Conservation (phyloP, 164 flowering plant species). For the Buxus sempervirens region DNA sequence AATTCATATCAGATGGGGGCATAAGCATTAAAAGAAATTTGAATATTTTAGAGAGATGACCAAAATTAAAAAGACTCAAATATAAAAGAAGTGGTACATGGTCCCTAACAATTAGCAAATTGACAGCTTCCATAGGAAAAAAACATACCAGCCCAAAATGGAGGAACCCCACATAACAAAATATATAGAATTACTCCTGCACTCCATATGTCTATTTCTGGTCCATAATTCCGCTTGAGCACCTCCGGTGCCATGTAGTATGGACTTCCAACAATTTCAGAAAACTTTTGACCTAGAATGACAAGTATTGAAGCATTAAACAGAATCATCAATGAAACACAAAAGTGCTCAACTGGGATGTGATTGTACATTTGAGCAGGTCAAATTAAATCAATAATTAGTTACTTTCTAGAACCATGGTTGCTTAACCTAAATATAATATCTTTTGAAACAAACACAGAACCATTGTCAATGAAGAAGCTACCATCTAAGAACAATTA, state of each 20-base stretch:
- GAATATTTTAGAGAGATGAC: too few species aligned
- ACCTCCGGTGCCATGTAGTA: constrained; percentile 80
- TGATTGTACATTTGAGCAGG: background rate
- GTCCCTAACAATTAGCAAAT: background rate
- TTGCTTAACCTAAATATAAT: background rate
- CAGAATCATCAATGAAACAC: background rate
- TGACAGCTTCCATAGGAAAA: background rate
- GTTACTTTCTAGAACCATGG: background rate
- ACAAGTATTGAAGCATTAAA: constrained; percentile 1
- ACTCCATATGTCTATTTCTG: constrained; percentile 92
- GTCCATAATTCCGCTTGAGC: constrained; percentile 36
- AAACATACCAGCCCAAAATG: constrained; percentile 92
- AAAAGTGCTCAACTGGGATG: background rate
- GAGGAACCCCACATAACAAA: constrained; percentile 73
- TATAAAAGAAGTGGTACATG: too few species aligned
- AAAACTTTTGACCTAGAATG: constrained; percentile 69
- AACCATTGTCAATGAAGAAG: background rate
- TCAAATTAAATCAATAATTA: too few species aligned
- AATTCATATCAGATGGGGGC: constrained; percentile 9
- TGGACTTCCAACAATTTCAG: constrained; percentile 98
- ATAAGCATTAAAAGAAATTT: too few species aligned
- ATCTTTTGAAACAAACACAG: background rate
- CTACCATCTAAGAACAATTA: background rate
- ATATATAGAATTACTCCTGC: constrained; percentile 92
- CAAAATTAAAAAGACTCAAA: too few species aligned